Percentiles rank a stretch among this genome's conserved stretches.
Evolutionary conservation across 2,329 filamentous ascomycete species (phyloP).

Genomic region (Capronia coronata): DNA sequence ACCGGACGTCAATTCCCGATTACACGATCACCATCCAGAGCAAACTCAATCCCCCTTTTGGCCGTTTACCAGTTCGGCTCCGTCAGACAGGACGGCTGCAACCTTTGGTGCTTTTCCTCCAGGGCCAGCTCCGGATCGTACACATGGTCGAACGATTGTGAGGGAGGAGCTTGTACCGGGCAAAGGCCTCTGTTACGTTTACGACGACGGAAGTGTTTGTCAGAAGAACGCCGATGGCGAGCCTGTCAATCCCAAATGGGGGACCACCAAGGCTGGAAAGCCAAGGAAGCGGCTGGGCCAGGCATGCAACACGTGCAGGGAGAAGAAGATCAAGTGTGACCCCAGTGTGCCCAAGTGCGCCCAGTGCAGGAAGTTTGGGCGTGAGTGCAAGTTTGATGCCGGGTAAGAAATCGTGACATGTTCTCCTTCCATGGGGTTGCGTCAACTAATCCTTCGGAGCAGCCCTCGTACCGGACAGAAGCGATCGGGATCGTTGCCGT

Average conservation of each 20-base stretch:
- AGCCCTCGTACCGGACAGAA: constrained; percentile 9
- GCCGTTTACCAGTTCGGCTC: constrained; percentile 4
- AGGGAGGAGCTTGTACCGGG: constrained; percentile 53
- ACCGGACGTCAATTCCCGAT: neutral
- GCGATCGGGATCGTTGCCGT: constrained; percentile 5
- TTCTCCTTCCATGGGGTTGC: neutral
- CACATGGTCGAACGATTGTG: constrained; percentile 29
- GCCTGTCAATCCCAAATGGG: constrained; percentile 83
- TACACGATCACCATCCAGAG: constrained; percentile 1
- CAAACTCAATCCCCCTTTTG: constrained; percentile 5
- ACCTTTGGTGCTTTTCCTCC: constrained; percentile 27
- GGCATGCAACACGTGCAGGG: constrained; percentile 85
- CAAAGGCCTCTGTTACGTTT: constrained; percentile 76
- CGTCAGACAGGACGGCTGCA: constrained; percentile 1
- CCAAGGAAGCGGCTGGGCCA: constrained; percentile 85
- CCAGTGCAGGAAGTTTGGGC: constrained; percentile 86
- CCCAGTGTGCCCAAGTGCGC: constrained; percentile 80
- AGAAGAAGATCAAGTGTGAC: constrained; percentile 98
- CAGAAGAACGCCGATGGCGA: constrained; percentile 80
- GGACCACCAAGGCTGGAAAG: constrained; percentile 88
- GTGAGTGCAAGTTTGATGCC: constrained; percentile 76
- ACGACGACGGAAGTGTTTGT: constrained; percentile 77
- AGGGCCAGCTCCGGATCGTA: constrained; percentile 2
- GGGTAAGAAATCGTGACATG: constrained; percentile 50
- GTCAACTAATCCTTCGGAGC: neutral